These are phyloP conservation scores for Pseudogymnoascus sp. DNA, from an alignment of 2,329 filamentous ascomycete genomes.

Conservation along the genomic window DNA sequence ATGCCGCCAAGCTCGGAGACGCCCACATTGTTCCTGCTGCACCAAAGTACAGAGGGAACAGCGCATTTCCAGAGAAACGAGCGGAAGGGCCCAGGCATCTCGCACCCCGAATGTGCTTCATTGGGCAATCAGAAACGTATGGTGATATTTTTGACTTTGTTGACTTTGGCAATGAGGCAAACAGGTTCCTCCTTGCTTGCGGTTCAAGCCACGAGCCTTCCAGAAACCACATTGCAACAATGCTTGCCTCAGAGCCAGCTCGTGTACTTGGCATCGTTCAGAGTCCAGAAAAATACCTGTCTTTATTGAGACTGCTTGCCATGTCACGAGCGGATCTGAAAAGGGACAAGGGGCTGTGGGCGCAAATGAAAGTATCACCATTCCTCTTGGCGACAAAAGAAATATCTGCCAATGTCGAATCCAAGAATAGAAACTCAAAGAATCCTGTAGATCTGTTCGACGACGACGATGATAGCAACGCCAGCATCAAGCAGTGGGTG, in stretches of 20 bases:
- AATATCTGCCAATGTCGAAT: slow-evolving; percentile 31
- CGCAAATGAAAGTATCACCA: slow-evolving; percentile 62
- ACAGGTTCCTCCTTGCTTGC: slow-evolving; percentile 78
- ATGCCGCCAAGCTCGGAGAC: slow-evolving; percentile 51
- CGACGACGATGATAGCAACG: slow-evolving; percentile 38
- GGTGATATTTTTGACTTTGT: slow-evolving; percentile 95
- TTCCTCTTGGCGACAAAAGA: slow-evolving; percentile 83
- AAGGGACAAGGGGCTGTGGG: slow-evolving; percentile 70
- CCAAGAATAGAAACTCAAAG: slow-evolving; percentile 16
- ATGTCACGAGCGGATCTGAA: slow-evolving; percentile 62
- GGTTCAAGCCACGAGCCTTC: slow-evolving; percentile 89
- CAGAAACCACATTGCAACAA: slow-evolving; percentile 71
- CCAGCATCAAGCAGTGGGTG: slow-evolving; percentile 47
- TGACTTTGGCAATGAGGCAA: slow-evolving; percentile 81
- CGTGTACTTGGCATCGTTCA: slow-evolving; percentile 73
- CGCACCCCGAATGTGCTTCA: slow-evolving; percentile 66
- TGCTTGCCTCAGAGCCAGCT: slow-evolving; percentile 77
- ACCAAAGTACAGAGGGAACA: slow-evolving; percentile 24
- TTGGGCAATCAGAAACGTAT: slow-evolving; percentile 63
- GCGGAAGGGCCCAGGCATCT: slow-evolving; percentile 42
- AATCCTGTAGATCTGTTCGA: slow-evolving; percentile 15
- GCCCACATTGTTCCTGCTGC: slow-evolving; percentile 64
- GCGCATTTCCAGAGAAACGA: slow-evolving; percentile 33
- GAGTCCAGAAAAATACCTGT: slow-evolving; percentile 76
- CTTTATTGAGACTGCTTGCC: slow-evolving; percentile 70